Evolutionary conservation across 192 early-diverging fungal genomes (phyloP).

Genomic region (Entophlyctis helioformis): DNA sequence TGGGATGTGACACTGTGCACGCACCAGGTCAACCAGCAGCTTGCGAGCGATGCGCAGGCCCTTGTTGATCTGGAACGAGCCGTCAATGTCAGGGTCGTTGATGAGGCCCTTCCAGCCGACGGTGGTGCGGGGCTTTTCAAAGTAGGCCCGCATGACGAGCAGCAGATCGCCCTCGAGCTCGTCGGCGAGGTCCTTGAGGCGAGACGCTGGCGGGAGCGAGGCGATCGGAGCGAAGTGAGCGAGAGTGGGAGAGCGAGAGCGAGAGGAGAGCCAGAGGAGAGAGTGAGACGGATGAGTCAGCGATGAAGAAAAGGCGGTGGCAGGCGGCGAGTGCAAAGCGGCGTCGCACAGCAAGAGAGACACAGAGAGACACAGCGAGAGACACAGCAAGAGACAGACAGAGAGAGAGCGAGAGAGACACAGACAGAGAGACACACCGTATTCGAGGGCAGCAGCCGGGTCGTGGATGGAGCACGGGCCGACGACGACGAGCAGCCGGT

Average conservation of each 20-base stretch:
- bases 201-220: constrained; percentile 2
- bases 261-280: too few relatives aligned
- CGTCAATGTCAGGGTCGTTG: constrained; percentile 45
- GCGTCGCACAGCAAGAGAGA: background rate
- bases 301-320: too few relatives aligned
- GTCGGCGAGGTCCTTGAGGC: constrained; percentile 49
- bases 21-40: constrained; percentile 55
- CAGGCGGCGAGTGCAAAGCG: too few relatives aligned
- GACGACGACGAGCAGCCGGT: constrained; percentile 80
- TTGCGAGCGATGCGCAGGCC: constrained; percentile 78
- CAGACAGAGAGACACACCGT: constrained; percentile 40
- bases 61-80: constrained; percentile 91
- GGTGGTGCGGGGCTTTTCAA: constrained; percentile 96
- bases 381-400: too few relatives aligned
- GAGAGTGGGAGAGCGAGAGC: too few relatives aligned
- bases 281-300: too few relatives aligned
- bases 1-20: too few relatives aligned
- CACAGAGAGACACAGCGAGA: too few relatives aligned
- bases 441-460: constrained; percentile 69
- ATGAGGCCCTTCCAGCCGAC: constrained; percentile 95
- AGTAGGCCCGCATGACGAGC: constrained; percentile 94
- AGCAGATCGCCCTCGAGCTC: constrained; percentile 61
- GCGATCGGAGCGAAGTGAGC: too few relatives aligned
- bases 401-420: too few relatives aligned
- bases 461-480: constrained; percentile 98